Percentiles rank a stretch among this genome's conserved stretches.
Evolutionary conservation across 2,329 filamentous ascomycete species (phyloP).

Genomic region (Cryphonectria carpinicola): DNA sequence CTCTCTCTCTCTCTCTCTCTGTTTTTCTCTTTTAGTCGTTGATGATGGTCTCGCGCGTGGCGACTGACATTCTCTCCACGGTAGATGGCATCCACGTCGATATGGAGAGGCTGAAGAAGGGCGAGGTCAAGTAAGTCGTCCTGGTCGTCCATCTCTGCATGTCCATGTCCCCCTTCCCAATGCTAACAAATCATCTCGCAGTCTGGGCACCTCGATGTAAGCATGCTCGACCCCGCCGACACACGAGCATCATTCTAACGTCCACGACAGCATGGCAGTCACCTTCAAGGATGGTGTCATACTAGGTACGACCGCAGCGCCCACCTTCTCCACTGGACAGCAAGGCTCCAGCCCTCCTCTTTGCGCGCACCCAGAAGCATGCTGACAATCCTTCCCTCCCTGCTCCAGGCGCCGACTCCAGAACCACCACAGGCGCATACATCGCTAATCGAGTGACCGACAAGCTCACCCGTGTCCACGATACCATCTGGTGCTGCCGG

Average conservation of each 20-base stretch:
- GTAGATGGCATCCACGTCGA: constrained; percentile 98
- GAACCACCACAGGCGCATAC: constrained; percentile 96
- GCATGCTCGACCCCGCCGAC: constrained; percentile 34
- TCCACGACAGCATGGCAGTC: constrained; percentile 81
- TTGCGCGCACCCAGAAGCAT: neutral
- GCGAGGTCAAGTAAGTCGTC: constrained; percentile 89
- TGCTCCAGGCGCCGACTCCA: constrained; percentile 79
- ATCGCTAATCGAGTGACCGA: constrained; percentile 99
- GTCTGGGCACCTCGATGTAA: constrained; percentile 96
- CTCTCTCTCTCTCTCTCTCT: too few species aligned
- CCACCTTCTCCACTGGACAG: neutral
- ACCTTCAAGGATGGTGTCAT: constrained; percentile 99
- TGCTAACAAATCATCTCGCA: constrained; percentile 48
- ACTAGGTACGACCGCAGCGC: constrained; percentile 60
- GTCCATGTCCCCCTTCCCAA: neutral
- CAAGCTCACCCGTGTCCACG: constrained; percentile 97
- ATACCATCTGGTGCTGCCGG: constrained; percentile 99
- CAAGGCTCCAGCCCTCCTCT: neutral
- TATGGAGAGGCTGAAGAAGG: constrained; percentile 98
- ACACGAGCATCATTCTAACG: constrained; percentile 33
- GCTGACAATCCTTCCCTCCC: constrained; percentile 2
- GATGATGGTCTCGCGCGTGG: constrained; percentile 29
- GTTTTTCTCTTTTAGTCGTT: neutral
- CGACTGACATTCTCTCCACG: constrained; percentile 21
- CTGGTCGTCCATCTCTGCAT: neutral